Conservation (phyloP, 2,329 filamentous ascomycete genomes). For the Epichloe brachyelytri region DNA sequence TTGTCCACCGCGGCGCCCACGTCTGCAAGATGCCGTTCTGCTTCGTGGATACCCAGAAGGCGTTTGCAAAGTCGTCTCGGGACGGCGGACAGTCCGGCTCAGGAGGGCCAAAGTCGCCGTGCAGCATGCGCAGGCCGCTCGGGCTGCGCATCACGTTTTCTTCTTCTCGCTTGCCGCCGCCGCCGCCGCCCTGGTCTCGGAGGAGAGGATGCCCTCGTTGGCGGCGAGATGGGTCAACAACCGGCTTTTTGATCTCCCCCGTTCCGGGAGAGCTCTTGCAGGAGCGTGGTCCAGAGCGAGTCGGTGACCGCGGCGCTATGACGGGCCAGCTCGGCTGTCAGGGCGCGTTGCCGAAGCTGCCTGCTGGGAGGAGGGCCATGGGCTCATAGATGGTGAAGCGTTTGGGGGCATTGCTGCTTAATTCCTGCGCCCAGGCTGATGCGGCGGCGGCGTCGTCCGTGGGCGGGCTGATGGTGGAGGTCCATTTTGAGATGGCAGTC, state of each 20-base stretch:
- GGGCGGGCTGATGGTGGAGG: conserved; percentile 6
- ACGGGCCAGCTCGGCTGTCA: conserved; percentile 25
- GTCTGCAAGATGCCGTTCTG: conserved; percentile 73
- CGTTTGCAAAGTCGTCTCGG: conserved; percentile 43
- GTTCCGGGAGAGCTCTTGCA: conserved; percentile 31
- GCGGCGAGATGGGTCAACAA: conserved; percentile 46
- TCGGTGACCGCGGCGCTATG: conserved; percentile 13
- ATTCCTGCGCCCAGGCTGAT: conserved; percentile 11
- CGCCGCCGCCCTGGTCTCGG: conserved; percentile 11
- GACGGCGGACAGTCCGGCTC: conserved; percentile 17
- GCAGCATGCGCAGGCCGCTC: conserved; percentile 51
- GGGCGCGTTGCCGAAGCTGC: conserved; percentile 34
- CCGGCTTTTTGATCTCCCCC: conserved; percentile 16
- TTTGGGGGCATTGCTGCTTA: conserved; percentile 35
- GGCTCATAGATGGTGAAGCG: conserved; percentile 49
- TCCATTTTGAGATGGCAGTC: conserved; percentile 18
- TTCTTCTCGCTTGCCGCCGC: too few species aligned
- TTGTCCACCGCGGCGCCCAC: conserved; percentile 83
- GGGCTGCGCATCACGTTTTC: conserved; percentile 68
- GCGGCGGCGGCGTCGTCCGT: not conserved
- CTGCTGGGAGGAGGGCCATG: conserved; percentile 46
- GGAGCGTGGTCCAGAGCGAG: conserved; percentile 35
- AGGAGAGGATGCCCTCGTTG: conserved; percentile 47
- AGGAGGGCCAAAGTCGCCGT: conserved; percentile 59
- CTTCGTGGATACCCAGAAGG: conserved; percentile 67